Base-by-base conservation (phyloP, 495 filamentous ascomycete species). In the Aspergillus biplanus region DNA sequence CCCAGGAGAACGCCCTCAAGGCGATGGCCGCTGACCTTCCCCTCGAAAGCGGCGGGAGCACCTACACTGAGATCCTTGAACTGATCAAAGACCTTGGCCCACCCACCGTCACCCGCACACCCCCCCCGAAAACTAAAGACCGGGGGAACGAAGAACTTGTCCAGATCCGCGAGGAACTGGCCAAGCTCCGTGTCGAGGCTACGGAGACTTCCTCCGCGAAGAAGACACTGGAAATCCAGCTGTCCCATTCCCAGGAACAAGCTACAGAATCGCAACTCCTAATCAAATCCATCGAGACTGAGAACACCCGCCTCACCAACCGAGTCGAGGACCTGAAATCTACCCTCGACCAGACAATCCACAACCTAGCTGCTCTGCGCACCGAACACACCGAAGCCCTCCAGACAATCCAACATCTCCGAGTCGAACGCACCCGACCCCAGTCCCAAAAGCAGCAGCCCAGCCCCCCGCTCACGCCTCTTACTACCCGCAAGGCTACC, bases 401-500 rank as follows among this genome's bases (percentile, higher is more conserved):
- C 0, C 84, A 86, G 55, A 97, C 91, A 66, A 87, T 94, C 75
- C 93, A 96, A 71, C 85, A 91, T 54, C 84, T 98, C 68, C 91
- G 95, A 70, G 92, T 95, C 61, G 92, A 97, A 71, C 91, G 90
- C 21, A 68, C 82, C 68, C 8, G 47, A 46, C 31, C 69, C 54
- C 74, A 73, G 55, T 7, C 18, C 31, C 57, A 56, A 9, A 21
- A 58, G 27, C 50, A 61, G 31, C 58, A 52, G n/a, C 69, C 68
- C 8, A 75, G 67, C 35, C 71, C 71, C 70, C 13, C 72, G 66
- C 54, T 69, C 72, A 49, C 71, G 68, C n/a, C 70, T 63, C 6
- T 71, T 71, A 47, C 72, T 70, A 27, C 71, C 67, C 49, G 54
- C 16, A 37, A 35, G 61, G 7, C 73, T 49, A 27, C 31, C 61